These are phyloP conservation scores for Fragaria ananassa DNA, from an alignment of 306 rosid species.

Conservation along the genomic window DNA sequence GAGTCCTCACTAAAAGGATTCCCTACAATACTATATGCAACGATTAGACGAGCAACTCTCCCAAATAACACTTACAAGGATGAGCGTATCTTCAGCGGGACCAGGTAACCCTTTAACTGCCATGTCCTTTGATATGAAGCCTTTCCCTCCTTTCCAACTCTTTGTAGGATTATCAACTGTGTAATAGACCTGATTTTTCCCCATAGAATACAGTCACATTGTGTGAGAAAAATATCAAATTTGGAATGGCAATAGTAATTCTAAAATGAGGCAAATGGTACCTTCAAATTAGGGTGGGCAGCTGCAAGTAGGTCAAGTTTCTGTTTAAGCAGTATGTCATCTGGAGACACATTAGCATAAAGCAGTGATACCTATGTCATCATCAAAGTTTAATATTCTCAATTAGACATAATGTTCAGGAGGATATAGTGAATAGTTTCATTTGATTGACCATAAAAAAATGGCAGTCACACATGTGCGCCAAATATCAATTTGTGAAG, in stretches of 20 bases:
- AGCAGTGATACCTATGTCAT: constrained; percentile 70
- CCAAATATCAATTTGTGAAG: background rate
- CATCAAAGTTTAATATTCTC: constrained; percentile 31
- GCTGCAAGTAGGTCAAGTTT: constrained; percentile 80
- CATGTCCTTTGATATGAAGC: constrained; percentile 80
- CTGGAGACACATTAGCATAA: constrained; percentile 83
- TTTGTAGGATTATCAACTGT: constrained; percentile 79
- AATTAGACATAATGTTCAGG: background rate
- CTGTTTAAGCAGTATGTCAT: constrained; percentile 92
- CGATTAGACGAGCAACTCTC: background rate
- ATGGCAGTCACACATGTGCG: no score
- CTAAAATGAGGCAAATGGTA: constrained; percentile 22
- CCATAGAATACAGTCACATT: constrained; percentile 7
- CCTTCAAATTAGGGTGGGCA: constrained; percentile 91
- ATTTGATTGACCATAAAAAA: background rate
- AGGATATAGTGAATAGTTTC: background rate
- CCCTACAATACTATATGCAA: background rate
- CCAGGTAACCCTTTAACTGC: constrained; percentile 80
- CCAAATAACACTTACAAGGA: constrained; percentile 68
- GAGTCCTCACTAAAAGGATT: no score
- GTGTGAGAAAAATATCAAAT: constrained; percentile 4
- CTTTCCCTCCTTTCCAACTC: constrained; percentile 91
- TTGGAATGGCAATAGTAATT: constrained; percentile 3
- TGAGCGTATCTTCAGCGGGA: constrained; percentile 68
- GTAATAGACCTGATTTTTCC: constrained; percentile 59